A percentile compares a stretch with the other conserved stretches of the same genome.
phyloP scores from a whole-genome alignment of 78 protist species.

The Polysphondylium violaceum region DNA sequence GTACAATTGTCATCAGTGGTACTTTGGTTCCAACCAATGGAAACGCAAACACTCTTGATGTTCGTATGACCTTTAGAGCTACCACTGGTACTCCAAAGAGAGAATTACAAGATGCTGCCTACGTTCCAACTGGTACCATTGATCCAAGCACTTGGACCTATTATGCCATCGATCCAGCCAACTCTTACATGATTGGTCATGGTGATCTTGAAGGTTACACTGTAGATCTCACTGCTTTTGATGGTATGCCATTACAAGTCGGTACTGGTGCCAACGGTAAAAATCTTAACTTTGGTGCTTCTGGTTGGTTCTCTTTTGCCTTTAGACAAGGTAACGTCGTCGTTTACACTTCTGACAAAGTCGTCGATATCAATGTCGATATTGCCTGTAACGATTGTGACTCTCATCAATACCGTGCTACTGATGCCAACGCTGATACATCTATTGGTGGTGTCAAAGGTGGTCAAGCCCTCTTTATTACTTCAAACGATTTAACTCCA shows the following conservation, averaged over 20 bases:
- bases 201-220: slow-evolving; percentile 20
- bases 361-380: slow-evolving; percentile 62
- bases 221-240: not conserved
- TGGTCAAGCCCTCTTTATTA: slow-evolving; percentile 5
- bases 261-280: slow-evolving; percentile 79
- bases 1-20: slow-evolving; percentile 15
- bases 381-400: slow-evolving; percentile 5
- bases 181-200: not conserved
- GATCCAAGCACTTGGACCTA: slow-evolving; percentile 31
- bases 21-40: slow-evolving; percentile 18
- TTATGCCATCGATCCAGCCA: slow-evolving; percentile 4
- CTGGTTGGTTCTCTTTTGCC: slow-evolving; percentile 51
- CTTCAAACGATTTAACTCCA: not conserved
- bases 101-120: slow-evolving; percentile 23
- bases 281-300: slow-evolving; percentile 36
- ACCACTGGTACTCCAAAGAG: slow-evolving; percentile 1
- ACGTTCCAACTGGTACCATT: slow-evolving; percentile 30
- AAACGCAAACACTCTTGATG: not conserved
- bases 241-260: slow-evolving; percentile 39
- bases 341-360: not conserved
- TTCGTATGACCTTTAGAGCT: not conserved
- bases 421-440: slow-evolving; percentile 6
- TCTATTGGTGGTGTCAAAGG: not conserved
- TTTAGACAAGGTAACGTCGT: not conserved
- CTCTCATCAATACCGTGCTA: not conserved